Evolutionary conservation across 352 stramenopile species (phyloP), one percentile per base, ranked within the genome.

Genomic region (Blastocystis sp.): DNA sequence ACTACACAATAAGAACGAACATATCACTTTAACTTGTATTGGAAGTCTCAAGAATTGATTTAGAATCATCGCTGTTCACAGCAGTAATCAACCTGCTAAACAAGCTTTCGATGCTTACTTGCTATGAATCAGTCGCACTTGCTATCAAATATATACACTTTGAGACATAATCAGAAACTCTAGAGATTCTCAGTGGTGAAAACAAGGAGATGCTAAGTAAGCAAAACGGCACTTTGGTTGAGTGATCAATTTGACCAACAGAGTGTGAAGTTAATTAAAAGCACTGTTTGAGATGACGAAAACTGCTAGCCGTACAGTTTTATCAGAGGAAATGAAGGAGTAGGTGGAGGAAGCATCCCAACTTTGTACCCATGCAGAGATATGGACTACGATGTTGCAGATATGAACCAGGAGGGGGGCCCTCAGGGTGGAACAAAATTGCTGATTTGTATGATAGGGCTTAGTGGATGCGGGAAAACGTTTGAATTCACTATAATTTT

Each of bases 401-500:
- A 64, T 27, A 68, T 84, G 73, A 22, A 66, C 15, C 22, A 84
- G 3, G 33, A 42, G 3, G 53, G 30, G 17, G 73, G 30, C 15
- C 24, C 73, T 9, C 22, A 68, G 17, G 22, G 40, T 54, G 78
- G 54, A 22, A 59, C 66, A 19, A 89, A 89, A 56, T 40, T 89
- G 44, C 54, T 89, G 42, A 89, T 89, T 53, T 89, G 78, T 48
- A 89, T 89, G 78, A 44, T 76, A 17, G 78, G 78, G 17, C 24
- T 89, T 35, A 89, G 60, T 30, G 78, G 78, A 33, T 78, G 78
- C 48, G 78, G 78, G 27, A 89, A 89, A 78, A 89, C 78, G 78
- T 89, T n/a, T 54, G 44, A 17, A 37, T 1, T 51, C 30, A 44
- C 0, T 27, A 22, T 11, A 30, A 13, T 19, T n/a, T 33, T 7